These are phyloP conservation scores for Colletotrichum agaves DNA, from an alignment of 2,329 filamentous ascomycete species.

Conservation along the genomic window DNA sequence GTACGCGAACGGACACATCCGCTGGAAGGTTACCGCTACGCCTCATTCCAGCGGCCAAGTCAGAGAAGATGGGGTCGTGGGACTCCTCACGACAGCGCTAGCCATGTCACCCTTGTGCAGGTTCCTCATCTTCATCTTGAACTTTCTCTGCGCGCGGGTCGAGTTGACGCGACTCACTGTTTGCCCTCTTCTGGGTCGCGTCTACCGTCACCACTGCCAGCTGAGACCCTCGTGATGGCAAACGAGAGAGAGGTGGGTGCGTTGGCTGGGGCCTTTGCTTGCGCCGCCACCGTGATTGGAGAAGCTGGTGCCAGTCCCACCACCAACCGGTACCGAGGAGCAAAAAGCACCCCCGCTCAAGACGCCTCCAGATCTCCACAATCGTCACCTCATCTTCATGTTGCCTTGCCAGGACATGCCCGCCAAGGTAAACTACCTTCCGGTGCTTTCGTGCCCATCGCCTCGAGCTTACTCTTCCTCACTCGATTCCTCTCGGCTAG, in stretches of 20 bases:
- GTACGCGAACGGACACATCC: conserved; percentile 12
- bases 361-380: conserved; percentile 35
- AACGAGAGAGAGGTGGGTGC: conserved; percentile 23
- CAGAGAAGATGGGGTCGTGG: conserved; percentile 13
- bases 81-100: conserved; percentile 22
- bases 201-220: not conserved
- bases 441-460: conserved; percentile 22
- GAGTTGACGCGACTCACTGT: not conserved
- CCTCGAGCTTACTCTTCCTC: conserved; percentile 15
- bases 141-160: not conserved
- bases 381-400: conserved; percentile 37
- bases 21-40: conserved; percentile 15
- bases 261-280: conserved; percentile 3
- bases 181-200: not conserved
- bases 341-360: conserved; percentile 23
- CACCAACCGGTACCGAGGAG: conserved; percentile 6
- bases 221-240: conserved; percentile 13
- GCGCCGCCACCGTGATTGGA: conserved; percentile 30
- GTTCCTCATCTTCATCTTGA: conserved; percentile 11
- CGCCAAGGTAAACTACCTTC: conserved; percentile 16
- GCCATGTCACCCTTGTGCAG: conserved; percentile 27
- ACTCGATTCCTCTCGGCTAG: not conserved
- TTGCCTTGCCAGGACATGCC: conserved; percentile 34
- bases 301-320: conserved; percentile 24
- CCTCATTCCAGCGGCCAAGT: conserved; percentile 5